Percentiles rank a stretch among this genome's conserved stretches.
Evolutionary conservation across 257 asterid species (phyloP).

Genomic region (Solanum chmielewskii): DNA sequence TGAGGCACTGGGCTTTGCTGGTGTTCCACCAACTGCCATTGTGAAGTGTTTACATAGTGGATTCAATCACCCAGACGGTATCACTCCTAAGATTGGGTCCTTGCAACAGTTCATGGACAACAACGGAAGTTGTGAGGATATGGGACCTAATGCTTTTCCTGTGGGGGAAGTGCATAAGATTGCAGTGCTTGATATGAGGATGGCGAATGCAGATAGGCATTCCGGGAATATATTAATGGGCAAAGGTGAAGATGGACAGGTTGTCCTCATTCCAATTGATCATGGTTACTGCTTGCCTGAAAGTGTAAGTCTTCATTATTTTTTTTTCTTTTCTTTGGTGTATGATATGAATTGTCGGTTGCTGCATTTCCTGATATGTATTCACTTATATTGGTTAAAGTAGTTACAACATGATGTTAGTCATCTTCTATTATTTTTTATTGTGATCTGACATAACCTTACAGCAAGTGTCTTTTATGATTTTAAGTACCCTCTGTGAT

Average conservation of each 20-base stretch:
- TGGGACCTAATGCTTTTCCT: constrained; percentile 77
- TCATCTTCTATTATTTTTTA: background rate
- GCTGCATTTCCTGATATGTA: background rate
- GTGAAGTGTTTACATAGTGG: constrained; percentile 66
- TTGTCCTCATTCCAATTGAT: constrained; percentile 73
- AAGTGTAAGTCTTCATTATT: constrained; percentile 40
- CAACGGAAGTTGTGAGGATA: constrained; percentile 82
- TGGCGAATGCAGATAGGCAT: constrained; percentile 92
- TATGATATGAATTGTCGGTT: background rate
- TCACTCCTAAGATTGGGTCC: constrained; percentile 57
- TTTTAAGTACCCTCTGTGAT: background rate
- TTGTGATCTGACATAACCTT: background rate
- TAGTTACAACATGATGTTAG: background rate
- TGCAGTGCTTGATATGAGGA: constrained; percentile 74
- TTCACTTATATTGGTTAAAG: background rate
- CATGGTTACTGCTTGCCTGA: constrained; percentile 97
- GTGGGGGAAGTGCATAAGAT: constrained; percentile 81
- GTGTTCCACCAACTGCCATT: constrained; percentile 66
- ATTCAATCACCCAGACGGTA: constrained; percentile 59
- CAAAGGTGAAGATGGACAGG: constrained; percentile 57
- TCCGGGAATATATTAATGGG: constrained; percentile 72
- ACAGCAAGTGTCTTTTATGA: background rate
- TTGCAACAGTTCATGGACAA: constrained; percentile 73
- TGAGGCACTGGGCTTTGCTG: constrained; percentile 58
- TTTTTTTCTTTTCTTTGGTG: background rate